Conservation (phyloP, 1,139 yeast species). For the Scheffersomyces segobiensis region DNA sequence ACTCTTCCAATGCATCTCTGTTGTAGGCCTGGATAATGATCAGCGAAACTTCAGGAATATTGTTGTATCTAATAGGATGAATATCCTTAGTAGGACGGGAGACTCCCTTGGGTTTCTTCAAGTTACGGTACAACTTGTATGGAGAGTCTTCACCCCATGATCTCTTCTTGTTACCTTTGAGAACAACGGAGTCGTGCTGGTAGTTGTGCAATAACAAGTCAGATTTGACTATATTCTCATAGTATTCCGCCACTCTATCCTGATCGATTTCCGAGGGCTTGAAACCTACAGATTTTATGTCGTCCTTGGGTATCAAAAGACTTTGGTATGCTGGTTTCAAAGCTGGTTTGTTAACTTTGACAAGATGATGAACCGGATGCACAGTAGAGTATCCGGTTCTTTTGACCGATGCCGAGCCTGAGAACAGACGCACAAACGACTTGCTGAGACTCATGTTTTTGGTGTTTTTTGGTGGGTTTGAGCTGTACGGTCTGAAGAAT, state of each 20-base stretch:
- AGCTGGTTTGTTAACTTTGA: constrained; percentile 68
- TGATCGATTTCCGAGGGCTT: constrained; percentile 70
- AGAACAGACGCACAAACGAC: constrained; percentile 45
- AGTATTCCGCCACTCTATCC: constrained; percentile 82
- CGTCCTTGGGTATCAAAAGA: constrained; percentile 64
- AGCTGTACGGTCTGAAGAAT: neutral
- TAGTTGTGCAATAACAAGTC: constrained; percentile 80
- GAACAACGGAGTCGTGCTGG: constrained; percentile 55
- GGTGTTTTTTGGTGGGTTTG: neutral
- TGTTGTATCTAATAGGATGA: constrained; percentile 60
- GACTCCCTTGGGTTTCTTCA: constrained; percentile 63
- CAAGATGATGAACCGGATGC: constrained; percentile 88
- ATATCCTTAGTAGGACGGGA: constrained; percentile 72
- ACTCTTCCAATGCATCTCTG: constrained; percentile 69
- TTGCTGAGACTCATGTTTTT: constrained; percentile 18
- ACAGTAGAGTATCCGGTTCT: constrained; percentile 80
- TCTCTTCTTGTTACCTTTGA: constrained; percentile 73
- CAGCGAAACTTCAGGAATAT: constrained; percentile 69
- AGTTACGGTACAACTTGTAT: constrained; percentile 80
- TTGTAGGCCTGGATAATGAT: constrained; percentile 77
- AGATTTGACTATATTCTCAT: constrained; percentile 66
- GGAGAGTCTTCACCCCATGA: constrained; percentile 90
- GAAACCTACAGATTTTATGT: constrained; percentile 74
- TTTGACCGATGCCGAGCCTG: constrained; percentile 36
- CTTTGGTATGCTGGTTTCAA: constrained; percentile 71